These are phyloP conservation scores for Chloromonas sp. DNA, from an alignment of 163 green algal species.

Conservation along the genomic window DNA sequence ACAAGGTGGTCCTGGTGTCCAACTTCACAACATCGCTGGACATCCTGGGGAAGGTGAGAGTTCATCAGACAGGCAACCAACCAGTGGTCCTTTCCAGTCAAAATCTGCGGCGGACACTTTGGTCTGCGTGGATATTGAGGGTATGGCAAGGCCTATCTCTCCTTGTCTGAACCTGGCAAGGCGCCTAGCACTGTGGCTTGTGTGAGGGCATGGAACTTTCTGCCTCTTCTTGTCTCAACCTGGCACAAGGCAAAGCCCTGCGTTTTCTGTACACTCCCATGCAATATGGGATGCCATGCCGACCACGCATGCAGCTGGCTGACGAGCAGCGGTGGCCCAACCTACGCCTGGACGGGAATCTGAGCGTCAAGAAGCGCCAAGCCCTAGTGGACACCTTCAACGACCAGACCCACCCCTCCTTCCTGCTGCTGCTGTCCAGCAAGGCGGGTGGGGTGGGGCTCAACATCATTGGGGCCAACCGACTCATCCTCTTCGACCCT, in stretches of 20 bases:
- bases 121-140: too few species aligned
- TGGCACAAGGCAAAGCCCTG: too few species aligned
- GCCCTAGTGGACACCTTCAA: constrained; percentile 78
- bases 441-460: constrained; percentile 71
- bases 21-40: constrained; percentile 53
- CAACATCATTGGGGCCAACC: constrained; percentile 81
- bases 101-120: too few species aligned
- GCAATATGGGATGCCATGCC: not conserved
- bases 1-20: constrained; percentile 56
- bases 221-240: too few species aligned
- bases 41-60: constrained; percentile 26
- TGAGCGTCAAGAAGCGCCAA: constrained; percentile 58
- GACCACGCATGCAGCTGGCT: constrained; percentile 23
- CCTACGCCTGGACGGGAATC: constrained; percentile 60
- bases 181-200: too few species aligned
- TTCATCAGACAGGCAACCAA: not conserved
- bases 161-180: too few species aligned
- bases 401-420: constrained; percentile 33
- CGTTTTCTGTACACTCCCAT: too few species aligned
- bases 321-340: constrained; percentile 23
- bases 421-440: constrained; percentile 25
- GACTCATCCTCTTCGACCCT: constrained; percentile 79
- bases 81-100: too few species aligned
- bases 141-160: too few species aligned
- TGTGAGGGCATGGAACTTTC: too few species aligned